phyloP scores from a whole-genome alignment of 345 rosid genomes.

The Heritiera fomes region DNA sequence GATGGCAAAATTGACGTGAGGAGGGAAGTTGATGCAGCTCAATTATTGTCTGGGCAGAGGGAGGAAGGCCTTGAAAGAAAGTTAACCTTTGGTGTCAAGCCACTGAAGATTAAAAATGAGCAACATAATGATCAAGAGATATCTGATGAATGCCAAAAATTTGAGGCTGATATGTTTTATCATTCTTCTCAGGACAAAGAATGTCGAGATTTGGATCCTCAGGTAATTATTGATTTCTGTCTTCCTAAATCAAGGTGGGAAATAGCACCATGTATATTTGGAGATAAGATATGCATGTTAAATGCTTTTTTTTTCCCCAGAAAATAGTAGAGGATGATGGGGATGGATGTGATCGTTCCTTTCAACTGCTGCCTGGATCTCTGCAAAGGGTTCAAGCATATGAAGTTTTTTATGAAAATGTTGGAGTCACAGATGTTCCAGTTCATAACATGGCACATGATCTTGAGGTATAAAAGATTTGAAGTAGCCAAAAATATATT shows the following conservation, averaged over 20 bases:
- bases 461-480: constrained; percentile 39
- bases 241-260: constrained; percentile 1
- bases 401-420: constrained; percentile 28
- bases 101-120: constrained; percentile 21
- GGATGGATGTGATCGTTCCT: constrained; percentile 18
- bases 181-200: constrained; percentile 32
- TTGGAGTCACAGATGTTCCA: constrained; percentile 17
- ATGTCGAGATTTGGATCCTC: constrained; percentile 21
- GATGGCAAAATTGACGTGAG: constrained; percentile 15
- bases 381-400: constrained; percentile 25
- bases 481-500: not conserved
- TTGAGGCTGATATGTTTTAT: constrained; percentile 27
- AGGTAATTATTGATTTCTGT: constrained; percentile 32
- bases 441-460: constrained; percentile 26
- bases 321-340: not conserved
- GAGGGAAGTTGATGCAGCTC: constrained; percentile 18
- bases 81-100: constrained; percentile 13
- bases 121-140: constrained; percentile 9
- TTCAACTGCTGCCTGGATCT: constrained; percentile 20
- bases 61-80: constrained; percentile 29
- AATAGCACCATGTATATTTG: not conserved
- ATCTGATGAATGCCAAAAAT: constrained; percentile 25
- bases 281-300: not conserved
- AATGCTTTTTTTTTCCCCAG: constrained; percentile 1
- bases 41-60: constrained; percentile 15